These are phyloP conservation scores for Nemania serpens DNA, from an alignment of 2,329 filamentous ascomycete species.

Conservation along the genomic window DNA sequence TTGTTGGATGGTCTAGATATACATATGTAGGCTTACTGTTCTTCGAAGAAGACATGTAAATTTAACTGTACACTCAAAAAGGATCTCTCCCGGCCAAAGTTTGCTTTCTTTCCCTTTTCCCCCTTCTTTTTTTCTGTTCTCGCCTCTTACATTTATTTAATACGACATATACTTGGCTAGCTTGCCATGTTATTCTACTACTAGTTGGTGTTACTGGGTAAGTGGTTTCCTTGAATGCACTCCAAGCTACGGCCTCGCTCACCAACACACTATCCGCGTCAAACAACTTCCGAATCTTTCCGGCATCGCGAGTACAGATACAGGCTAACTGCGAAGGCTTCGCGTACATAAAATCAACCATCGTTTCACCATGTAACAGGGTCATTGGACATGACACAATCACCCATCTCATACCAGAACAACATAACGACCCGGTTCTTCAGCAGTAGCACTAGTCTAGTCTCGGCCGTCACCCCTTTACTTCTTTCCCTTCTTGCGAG, in stretches of 20 bases:
- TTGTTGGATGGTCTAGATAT: too few species aligned
- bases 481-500: conserved; percentile 91
- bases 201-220: too few species aligned
- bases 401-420: too few species aligned
- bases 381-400: too few species aligned
- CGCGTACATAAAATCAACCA: not conserved
- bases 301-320: not conserved
- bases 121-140: too few species aligned
- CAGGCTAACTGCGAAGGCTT: too few species aligned
- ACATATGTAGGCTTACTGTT: too few species aligned
- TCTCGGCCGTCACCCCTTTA: conserved; percentile 36
- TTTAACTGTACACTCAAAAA: too few species aligned
- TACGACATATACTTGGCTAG: not conserved
- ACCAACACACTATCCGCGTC: not conserved
- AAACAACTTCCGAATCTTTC: not conserved
- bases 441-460: not conserved
- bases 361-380: not conserved
- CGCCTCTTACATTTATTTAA: too few species aligned
- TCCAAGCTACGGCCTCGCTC: not conserved
- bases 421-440: not conserved
- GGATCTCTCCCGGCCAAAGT: too few species aligned
- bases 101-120: too few species aligned
- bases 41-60: too few species aligned
- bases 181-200: not conserved
- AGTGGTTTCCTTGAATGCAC: not conserved